Evolutionary conservation across 2,329 filamentous ascomycete genomes (phyloP), one percentile per base, ranked within the genome.

Genomic region (Clonostachys solani): DNA sequence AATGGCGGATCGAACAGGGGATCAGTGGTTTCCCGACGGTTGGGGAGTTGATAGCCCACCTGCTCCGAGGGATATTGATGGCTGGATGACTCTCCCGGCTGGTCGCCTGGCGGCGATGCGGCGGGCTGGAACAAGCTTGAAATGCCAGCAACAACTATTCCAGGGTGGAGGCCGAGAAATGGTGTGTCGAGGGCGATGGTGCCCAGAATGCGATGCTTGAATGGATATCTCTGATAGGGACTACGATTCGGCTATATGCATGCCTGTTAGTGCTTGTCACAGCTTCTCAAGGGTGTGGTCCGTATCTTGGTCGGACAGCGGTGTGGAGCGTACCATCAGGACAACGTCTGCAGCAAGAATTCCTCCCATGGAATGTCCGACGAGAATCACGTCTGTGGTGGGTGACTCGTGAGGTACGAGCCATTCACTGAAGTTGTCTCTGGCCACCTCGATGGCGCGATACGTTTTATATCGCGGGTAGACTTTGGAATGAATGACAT

Each of bases 321-420:
- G 4, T 17, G 8, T 15, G 18, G 18, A 18, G 43, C 67, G 58
- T 57, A 75, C 77, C 62, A 87, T 77, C 41, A 95, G 70, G 4
- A 82, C 83, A 23, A 95, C 80, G 56, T 96, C 92, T 2, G 88
- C 89, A 23, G 87, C 81, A 23, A 96, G 66, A 19, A 96, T 74
- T 2, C 92, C 92, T 15, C 92, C 92, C 83, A 96, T 92, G 40
- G 89, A 95, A 64, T 96, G 92, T 1, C 92, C 91, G 4, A 95
- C 72, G 4, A 96, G 74, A 17, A 96, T 75, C 3, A 95, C 76
- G 69, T 96, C 92, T 2, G 89, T 91, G 17, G 73, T 78, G 5
- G 76, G 69, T 29, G 80, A 80, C 63, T 92, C 86, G 56, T 95
- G 89, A 7, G 89, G 89, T 49, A 78, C 73, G 33, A 95, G 72